Base-by-base conservation (phyloP, 768 basidiomycete genomes). In the Leccinum obscurum region DNA sequence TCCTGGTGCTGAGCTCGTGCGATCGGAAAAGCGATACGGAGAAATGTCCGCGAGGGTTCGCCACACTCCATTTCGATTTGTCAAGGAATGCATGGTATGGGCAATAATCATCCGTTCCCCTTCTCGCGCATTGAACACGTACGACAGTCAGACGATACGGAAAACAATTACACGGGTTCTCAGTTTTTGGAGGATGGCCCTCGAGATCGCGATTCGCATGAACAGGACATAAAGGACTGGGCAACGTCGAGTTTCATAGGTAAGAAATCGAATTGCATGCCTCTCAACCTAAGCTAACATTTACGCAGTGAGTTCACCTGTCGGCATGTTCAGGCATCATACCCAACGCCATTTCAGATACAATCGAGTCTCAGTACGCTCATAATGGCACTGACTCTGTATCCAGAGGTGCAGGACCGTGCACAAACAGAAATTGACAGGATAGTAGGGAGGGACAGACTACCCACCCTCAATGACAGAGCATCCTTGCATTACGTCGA, bases 161-260 rank as follows among this genome's bases (percentile, higher is more conserved):
- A 67, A 22, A 68, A 66, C 15, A 51, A 64, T 11, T 71, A 70
- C 15, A 64, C 68, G 53, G 72, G 66, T 3, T 64, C 66, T 4
- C 64, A 69, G n/a, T 41, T 61, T 26, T 54, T 69, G 51, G 34
- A 35, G 10, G 61, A 57, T 9, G 61, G 60, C 14, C 15, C 3
- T 35, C 20, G 44, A 58, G 59, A 61, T 39, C 62, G 44, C 9
- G 55, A 15, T 37, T 44, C 30, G 13, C 59, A 64, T 24, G 68
- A 72, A 26, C 67, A 64, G 49, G 52, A 50, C 15, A 65, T 70
- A 20, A 64, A 64, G 57, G 64, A 65, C 48, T 55, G 46, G 7
- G 64, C 68, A 9, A 56, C 56, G 4, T 64, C 71, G 8, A 52
- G 41, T 49, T 68, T 72, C 55, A 28, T 72, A n/a, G n/a, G n/a